Evolutionary conservation across 129 eudicot genomes (phyloP), one percentile per base, ranked within the genome.

Genomic region (Flaveria ramosissima): DNA sequence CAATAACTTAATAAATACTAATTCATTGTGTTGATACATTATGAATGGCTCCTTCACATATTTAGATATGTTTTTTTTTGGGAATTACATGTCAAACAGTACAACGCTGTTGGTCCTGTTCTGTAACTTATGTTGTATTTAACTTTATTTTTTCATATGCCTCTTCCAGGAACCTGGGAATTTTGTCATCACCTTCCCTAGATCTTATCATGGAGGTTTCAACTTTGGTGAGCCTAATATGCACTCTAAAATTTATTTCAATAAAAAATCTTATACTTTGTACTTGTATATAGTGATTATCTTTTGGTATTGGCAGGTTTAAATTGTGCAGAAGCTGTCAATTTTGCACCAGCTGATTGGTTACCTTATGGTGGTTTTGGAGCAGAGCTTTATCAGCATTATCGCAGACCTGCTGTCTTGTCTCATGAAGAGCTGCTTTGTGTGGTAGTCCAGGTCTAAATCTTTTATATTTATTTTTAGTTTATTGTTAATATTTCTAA

Each of bases 311-410:
- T 82, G 72, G 56, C 83, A 95, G 99, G 99, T 68, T 86, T 95
- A 78, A 95, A 95, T 83, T 95, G 99, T 86, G 99, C 99, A 6
- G 99, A 95, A 89, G 99, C 99, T 10, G 99, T 95, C 57, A 95
- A 95, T 83, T 95, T 95, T 89, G 99, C 99, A 50, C 99, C 99
- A 36, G 99, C 99, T 80, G 99, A 95, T 80, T 95, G 99, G 99
- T 71, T 95, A 75, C 97, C 99, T 69, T 89, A 91, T 83, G 99
- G 99, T 79, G 97, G 99, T 83, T 92, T 84, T 81, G 99, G 97
- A 53, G 85, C 97, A 46, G 97, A 89, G 83, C 96, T 95, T 72
- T 95, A 95, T 81, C 89, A 90, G 82, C 94, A 83, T 71, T 95
- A 89, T 80, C 99, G 81, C 71, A 95, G 84, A 80, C 86, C 96